These are phyloP conservation scores for Cyclocybe aegerita DNA, from an alignment of 768 basidiomycete genomes.

Conservation along the genomic window DNA sequence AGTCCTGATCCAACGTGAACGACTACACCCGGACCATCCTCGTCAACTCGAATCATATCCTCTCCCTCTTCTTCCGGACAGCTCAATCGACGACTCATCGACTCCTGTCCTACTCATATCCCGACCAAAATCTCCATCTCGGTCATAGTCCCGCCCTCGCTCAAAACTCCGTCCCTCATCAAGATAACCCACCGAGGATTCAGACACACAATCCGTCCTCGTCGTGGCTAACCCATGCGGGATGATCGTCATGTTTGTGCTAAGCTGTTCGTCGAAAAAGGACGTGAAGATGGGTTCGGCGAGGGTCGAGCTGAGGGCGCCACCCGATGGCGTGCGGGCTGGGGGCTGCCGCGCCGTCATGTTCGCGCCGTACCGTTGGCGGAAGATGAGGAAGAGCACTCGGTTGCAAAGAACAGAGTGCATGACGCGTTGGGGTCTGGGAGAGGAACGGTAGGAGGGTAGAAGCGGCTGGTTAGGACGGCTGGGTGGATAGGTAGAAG, in stretches of 20 bases:
- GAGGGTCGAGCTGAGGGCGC: not conserved
- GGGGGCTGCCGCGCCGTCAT: conserved; percentile 8
- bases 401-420: conserved; percentile 39
- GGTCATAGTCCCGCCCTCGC: too few relatives aligned
- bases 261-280: conserved; percentile 13
- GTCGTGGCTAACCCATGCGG: not conserved
- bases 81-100: too few relatives aligned
- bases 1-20: too few relatives aligned
- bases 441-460: not conserved
- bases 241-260: conserved; percentile 10
- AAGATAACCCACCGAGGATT: too few relatives aligned
- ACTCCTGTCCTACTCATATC: too few relatives aligned
- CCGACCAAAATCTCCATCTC: too few relatives aligned
- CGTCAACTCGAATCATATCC: too few relatives aligned
- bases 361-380: conserved; percentile 17
- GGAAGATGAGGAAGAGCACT: conserved; percentile 36
- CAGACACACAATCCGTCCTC: too few relatives aligned
- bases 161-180: too few relatives aligned
- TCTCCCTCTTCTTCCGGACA: too few relatives aligned
- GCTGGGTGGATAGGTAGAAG: not conserved
- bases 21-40: too few relatives aligned
- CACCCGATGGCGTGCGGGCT: not conserved
- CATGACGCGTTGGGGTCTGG: conserved; percentile 36
- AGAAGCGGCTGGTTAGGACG: too few relatives aligned
- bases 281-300: conserved; percentile 12